A percentile compares a stretch with the other conserved stretches of the same genome.
phyloP scores from a whole-genome alignment of 257 asterid genomes.

The Ilex asprella region DNA sequence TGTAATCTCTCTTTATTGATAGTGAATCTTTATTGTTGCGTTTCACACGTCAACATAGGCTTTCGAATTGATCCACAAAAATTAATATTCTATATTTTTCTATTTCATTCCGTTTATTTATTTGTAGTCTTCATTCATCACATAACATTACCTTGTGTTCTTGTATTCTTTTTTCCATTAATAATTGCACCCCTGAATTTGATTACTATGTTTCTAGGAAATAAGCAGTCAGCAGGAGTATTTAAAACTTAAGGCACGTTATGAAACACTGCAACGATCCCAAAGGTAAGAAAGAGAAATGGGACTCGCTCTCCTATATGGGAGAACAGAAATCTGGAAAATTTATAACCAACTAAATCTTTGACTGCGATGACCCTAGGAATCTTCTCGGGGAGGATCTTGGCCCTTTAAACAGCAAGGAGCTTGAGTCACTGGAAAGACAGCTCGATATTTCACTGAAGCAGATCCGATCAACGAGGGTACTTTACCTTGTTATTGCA shows the following conservation, averaged over 20 bases:
- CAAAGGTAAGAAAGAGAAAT: conserved; percentile 48
- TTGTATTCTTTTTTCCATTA: too few species aligned
- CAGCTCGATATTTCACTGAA: conserved; percentile 90
- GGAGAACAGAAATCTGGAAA: too few species aligned
- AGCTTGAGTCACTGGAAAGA: conserved; percentile 87
- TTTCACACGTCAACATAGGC: too few species aligned
- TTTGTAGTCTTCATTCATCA: too few species aligned
- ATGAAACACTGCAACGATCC: conserved; percentile 85
- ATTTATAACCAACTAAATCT: neutral
- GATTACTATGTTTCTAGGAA: conserved; percentile 35
- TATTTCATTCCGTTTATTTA: too few species aligned
- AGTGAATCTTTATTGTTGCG: too few species aligned
- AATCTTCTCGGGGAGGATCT: conserved; percentile 97
- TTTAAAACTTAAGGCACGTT: conserved; percentile 91
- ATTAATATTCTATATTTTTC: too few species aligned
- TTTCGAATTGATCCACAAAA: too few species aligned
- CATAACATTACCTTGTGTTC: too few species aligned
- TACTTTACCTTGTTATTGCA: conserved; percentile 8
- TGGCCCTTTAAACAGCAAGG: conserved; percentile 91
- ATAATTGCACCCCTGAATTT: too few species aligned
- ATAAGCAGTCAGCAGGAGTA: conserved; percentile 98
- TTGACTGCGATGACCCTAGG: conserved; percentile 23
- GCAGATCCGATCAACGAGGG: conserved; percentile 94
- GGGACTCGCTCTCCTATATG: too few species aligned
- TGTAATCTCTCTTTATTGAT: too few species aligned